Conservation (phyloP, 2,329 filamentous ascomycete genomes). For the Orbilia oligospora region DNA sequence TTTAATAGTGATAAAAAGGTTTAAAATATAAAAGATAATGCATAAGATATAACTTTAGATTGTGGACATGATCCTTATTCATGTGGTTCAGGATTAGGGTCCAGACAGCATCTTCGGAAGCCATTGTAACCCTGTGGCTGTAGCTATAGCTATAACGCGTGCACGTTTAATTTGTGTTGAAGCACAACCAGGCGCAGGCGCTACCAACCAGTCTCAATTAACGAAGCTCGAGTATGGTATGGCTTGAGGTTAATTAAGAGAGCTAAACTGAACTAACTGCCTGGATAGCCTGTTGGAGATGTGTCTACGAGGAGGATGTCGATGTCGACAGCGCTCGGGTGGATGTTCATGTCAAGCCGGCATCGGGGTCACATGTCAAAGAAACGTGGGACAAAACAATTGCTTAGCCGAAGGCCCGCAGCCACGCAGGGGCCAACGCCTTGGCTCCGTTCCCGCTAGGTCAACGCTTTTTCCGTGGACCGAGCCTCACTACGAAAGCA, state of each 20-base stretch:
- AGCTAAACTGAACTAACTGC: no score
- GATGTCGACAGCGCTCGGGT: no score
- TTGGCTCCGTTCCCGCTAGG: no score
- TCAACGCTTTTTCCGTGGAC: no score
- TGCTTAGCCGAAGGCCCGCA: background rate
- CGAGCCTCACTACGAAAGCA: background rate
- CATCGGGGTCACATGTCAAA: background rate
- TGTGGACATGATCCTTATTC: conserved; percentile 58
- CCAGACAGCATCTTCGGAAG: conserved; percentile 46
- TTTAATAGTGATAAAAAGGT: conserved; percentile 33
- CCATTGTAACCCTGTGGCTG: conserved; percentile 39
- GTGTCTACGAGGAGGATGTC: background rate
- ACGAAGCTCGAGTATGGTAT: no score
- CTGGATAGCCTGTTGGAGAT: no score
- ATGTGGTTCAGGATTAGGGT: conserved; percentile 54
- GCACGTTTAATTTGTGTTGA: no score
- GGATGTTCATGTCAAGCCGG: background rate
- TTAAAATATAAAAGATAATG: conserved; percentile 44
- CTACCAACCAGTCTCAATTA: no score
- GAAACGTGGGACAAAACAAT: background rate
- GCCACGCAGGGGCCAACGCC: background rate
- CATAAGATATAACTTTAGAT: conserved; percentile 55
- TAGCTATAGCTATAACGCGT: no score
- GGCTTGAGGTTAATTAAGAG: no score
- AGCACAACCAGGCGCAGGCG: no score